Evolutionary conservation across 176 grass and related monocot genomes (phyloP).

Genomic region (Sorghum bicolor): Sorghum_bicolor_NCBIv3 NC_012879.2:38071501-38072000

Average conservation of each 20-base stretch:
- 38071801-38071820: conserved; percentile 81
- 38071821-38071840: conserved; percentile 77
- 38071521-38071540: neutral
- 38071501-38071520: neutral
- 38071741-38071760: neutral
- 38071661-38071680: neutral
- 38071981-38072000: conserved; percentile 95
- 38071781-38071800: conserved; percentile 3
- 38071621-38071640: neutral
- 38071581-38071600: neutral
- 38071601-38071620: neutral
- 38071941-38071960: conserved; percentile 99
- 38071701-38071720: neutral
- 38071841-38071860: conserved; percentile 94
- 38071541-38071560: neutral
- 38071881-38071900: conserved; percentile 97
- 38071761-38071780: neutral
- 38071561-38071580: neutral
- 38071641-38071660: neutral
- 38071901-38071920: conserved; percentile 95
- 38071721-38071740: too few species aligned
- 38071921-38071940: conserved; percentile 81
- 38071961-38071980: conserved; percentile 97
- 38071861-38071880: conserved; percentile 90
- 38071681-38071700: too few species aligned